Conservation (phyloP, 2,329 filamentous ascomycete species). For the Colletotrichum noveboracense region DNA sequence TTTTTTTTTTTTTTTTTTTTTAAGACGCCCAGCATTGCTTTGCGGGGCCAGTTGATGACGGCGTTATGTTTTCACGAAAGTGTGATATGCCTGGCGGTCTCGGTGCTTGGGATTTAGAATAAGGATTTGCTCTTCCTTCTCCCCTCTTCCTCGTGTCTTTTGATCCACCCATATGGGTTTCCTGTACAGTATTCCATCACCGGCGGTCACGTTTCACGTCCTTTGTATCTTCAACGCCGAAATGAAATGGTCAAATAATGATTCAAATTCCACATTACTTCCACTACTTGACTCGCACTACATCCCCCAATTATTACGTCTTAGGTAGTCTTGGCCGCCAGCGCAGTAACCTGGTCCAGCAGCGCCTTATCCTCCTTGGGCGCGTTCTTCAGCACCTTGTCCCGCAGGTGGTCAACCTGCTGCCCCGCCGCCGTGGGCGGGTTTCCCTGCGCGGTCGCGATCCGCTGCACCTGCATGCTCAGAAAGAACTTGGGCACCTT, state of each 20-base stretch:
- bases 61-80: constrained; percentile 8
- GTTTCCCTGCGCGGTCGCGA: constrained; percentile 64
- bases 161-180: background rate
- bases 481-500: constrained; percentile 71
- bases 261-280: constrained; percentile 15
- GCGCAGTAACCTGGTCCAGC: constrained; percentile 55
- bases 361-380: constrained; percentile 52
- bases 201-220: background rate
- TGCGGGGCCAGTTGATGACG: background rate
- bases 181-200: constrained; percentile 4
- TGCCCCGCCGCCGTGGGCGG: constrained; percentile 53
- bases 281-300: background rate
- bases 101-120: background rate
- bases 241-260: constrained; percentile 2
- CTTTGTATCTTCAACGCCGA: background rate
- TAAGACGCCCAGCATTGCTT: background rate
- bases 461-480: constrained; percentile 62
- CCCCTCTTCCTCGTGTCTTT: background rate
- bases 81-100: background rate
- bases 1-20: too few species aligned
- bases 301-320: background rate
- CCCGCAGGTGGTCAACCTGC: constrained; percentile 61
- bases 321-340: constrained; percentile 26
- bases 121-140: background rate
- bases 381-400: constrained; percentile 63